Percentiles rank a stretch among this genome's conserved stretches.
Evolutionary conservation across 805 yeast genomes (phyloP).

Genomic region (Monosporozyma aquatica): DNA sequence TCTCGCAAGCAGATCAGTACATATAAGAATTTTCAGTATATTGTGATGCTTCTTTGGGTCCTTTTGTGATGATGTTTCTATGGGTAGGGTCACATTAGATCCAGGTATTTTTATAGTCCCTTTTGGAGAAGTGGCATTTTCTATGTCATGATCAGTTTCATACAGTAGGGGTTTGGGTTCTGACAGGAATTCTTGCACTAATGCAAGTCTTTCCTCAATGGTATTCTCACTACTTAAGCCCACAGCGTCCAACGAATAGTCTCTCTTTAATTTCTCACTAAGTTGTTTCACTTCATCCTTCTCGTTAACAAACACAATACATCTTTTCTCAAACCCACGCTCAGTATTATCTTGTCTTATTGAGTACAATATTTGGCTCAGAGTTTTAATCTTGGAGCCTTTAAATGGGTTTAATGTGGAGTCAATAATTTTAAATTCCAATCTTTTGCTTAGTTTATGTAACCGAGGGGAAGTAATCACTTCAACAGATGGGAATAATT

Average conservation of each 20-base stretch:
- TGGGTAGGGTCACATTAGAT: conserved; percentile 28
- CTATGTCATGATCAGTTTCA: neutral
- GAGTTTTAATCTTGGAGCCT: conserved; percentile 73
- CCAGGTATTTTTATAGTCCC: conserved; percentile 20
- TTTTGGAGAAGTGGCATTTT: neutral
- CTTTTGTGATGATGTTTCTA: neutral
- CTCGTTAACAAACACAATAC: conserved; percentile 76
- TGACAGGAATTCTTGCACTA: conserved; percentile 53
- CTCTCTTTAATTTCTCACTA: conserved; percentile 41
- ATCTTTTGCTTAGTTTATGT: conserved; percentile 72
- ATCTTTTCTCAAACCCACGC: conserved; percentile 62
- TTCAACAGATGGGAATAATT: conserved; percentile 54
- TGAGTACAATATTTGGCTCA: conserved; percentile 82
- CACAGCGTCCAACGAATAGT: conserved; percentile 48
- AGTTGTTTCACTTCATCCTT: conserved; percentile 54
- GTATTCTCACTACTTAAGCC: conserved; percentile 61
- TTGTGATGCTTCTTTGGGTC: neutral
- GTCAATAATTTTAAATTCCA: conserved; percentile 67
- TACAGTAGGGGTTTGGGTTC: conserved; percentile 35
- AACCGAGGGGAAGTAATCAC: conserved; percentile 71
- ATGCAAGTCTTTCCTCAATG: conserved; percentile 47
- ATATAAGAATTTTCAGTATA: conserved; percentile 57
- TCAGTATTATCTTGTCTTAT: conserved; percentile 80
- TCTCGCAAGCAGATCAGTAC: conserved; percentile 84
- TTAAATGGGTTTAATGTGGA: conserved; percentile 70